Evolutionary conservation across 2,329 filamentous ascomycete genomes (phyloP), one percentile per base, ranked within the genome.

Genomic region (Aspergillus thermomutatus): DNA sequence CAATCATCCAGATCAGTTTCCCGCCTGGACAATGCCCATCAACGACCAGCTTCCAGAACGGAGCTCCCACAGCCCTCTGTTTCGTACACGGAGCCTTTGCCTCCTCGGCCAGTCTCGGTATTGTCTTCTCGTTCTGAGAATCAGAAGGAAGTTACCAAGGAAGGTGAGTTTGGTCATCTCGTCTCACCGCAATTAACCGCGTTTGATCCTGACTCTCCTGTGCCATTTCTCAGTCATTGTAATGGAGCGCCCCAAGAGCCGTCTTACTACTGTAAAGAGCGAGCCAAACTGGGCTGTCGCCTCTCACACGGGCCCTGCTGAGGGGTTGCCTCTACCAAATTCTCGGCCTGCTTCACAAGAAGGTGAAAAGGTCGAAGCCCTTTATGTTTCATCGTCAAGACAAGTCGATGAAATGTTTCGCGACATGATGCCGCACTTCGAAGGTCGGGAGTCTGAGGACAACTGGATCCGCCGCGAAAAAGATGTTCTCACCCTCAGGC

Each of bases 381-480:
- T 89, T 27, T 92, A 93, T 69, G 86, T 96, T 55, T 91, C 92
- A 66, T 93, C 92, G 1, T 82, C 88, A 63, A 84, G 91, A 65
- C 92, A 97, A 69, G 79, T 97, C n/a, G 92, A 97, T 58, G 92
- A 96, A 26, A 86, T 89, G 1, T 87, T 96, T 70, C 86, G 85
- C 62, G 87, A 90, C 31, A 96, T 97, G 90, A 80, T 87, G 31
- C 81, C 82, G 53, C 83, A 83, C 70, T 97, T 97, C 60, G 92
- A 97, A 64, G 92, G 92, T 52, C 91, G 82, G 70, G 93, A 97
- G 76, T 86, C 89, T 0, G 93, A 97, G 70, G 86, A 90, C 58
- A 97, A 97, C 69, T 97, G 93, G 93, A 72, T 90, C 66, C 87
- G 88, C 64, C 84, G 93, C 71, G 93, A 97, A 72, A 89, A 93